Conservation (phyloP, 345 rosid genomes). For the Pistacia vera region DNA sequence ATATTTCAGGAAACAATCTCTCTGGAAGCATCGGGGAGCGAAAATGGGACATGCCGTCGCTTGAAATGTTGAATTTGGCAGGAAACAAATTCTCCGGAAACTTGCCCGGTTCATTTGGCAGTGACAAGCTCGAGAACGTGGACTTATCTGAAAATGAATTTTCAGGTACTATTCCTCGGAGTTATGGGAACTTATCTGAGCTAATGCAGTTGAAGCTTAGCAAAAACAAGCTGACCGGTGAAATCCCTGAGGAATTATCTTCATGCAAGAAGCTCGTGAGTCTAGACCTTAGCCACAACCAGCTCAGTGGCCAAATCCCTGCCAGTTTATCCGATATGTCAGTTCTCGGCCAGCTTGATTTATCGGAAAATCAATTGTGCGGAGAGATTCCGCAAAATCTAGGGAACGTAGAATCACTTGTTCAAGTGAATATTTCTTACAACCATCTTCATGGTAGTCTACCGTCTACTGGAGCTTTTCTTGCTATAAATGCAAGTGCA, state of each 20-base stretch:
- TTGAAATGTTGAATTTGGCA: slow-evolving; percentile 74
- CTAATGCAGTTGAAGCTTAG: slow-evolving; percentile 64
- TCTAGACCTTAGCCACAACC: slow-evolving; percentile 79
- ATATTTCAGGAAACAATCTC: slow-evolving; percentile 70
- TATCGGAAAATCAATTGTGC: slow-evolving; percentile 64
- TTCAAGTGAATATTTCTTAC: slow-evolving; percentile 67
- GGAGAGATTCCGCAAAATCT: slow-evolving; percentile 65
- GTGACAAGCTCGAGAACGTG: slow-evolving; percentile 60
- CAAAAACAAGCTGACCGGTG: slow-evolving; percentile 58
- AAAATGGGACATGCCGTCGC: slow-evolving; percentile 72
- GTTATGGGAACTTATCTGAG: slow-evolving; percentile 45
- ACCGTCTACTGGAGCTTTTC: slow-evolving; percentile 75
- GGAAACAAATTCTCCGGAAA: slow-evolving; percentile 59
- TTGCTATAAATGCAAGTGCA: slow-evolving; percentile 71
- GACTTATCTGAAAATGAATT: slow-evolving; percentile 64
- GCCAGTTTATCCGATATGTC: slow-evolving; percentile 46
- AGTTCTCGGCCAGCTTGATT: slow-evolving; percentile 74
- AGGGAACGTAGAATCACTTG: slow-evolving; percentile 52
- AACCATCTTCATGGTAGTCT: slow-evolving; percentile 65
- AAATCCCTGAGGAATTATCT: slow-evolving; percentile 67
- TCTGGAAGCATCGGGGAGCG: slow-evolving; percentile 48
- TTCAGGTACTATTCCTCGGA: slow-evolving; percentile 55
- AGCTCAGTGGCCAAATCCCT: slow-evolving; percentile 65
- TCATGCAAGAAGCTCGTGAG: slow-evolving; percentile 72
- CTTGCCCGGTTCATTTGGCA: slow-evolving; percentile 60